A percentile compares a stretch with the other conserved stretches of the same genome.
These are phyloP conservation scores for Royoungia palumana DNA, from an alignment of 768 basidiomycete species.

Conservation along the genomic window DNA sequence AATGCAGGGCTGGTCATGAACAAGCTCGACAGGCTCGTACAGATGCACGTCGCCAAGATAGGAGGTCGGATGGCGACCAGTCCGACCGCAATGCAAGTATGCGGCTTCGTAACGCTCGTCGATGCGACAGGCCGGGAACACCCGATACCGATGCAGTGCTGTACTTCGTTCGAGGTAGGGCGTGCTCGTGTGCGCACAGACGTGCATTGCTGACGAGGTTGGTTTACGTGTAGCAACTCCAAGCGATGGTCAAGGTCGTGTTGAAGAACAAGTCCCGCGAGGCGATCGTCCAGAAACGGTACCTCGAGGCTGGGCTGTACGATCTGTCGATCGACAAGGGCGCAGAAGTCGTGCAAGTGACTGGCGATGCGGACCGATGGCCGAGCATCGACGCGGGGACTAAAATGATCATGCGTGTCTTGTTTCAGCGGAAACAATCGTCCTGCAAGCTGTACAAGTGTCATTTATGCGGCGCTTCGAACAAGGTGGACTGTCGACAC, in stretches of 20 bases:
- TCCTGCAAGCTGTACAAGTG: slow-evolving; percentile 14
- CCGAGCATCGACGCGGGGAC: slow-evolving; percentile 23
- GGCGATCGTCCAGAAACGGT: slow-evolving; percentile 21
- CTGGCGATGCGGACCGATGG: slow-evolving; percentile 21
- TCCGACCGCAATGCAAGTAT: slow-evolving; percentile 20
- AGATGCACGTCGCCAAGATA: slow-evolving; percentile 16
- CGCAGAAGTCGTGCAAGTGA: slow-evolving; percentile 18
- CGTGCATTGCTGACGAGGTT: background rate
- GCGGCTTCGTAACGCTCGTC: slow-evolving; percentile 22
- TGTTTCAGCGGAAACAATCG: slow-evolving; percentile 17
- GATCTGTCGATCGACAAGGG: slow-evolving; percentile 26
- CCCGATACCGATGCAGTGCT: slow-evolving; percentile 24
- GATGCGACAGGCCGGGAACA: slow-evolving; percentile 28
- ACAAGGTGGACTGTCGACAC: slow-evolving; percentile 12
- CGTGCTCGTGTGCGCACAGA: background rate
- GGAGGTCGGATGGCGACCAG: slow-evolving; percentile 6
- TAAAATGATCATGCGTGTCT: slow-evolving; percentile 22
- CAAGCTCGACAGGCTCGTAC: slow-evolving; percentile 23
- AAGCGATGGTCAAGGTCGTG: slow-evolving; percentile 16
- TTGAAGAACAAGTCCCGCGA: slow-evolving; percentile 16
- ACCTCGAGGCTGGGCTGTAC: slow-evolving; percentile 22
- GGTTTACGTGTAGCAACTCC: slow-evolving; percentile 17
- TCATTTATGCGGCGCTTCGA: slow-evolving; percentile 21
- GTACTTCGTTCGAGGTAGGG: slow-evolving; percentile 25
- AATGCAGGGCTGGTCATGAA: slow-evolving; percentile 14